phyloP scores from a whole-genome alignment of 768 basidiomycete genomes.

The Lactifluus rugatus region DNA sequence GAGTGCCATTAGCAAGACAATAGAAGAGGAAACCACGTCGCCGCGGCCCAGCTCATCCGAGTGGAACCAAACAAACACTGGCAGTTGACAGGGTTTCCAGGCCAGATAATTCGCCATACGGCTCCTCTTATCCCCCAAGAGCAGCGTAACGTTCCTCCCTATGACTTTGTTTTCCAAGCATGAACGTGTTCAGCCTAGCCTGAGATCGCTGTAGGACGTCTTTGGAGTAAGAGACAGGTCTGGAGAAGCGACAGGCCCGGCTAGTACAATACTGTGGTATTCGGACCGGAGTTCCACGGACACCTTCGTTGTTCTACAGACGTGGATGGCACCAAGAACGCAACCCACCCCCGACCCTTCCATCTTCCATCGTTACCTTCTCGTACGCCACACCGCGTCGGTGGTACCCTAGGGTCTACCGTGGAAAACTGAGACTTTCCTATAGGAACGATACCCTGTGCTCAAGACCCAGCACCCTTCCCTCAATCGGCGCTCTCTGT shows the following conservation, averaged over 20 bases:
- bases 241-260: too few relatives aligned
- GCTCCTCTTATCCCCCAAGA: neutral
- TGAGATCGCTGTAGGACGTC: too few relatives aligned
- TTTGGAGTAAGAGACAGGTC: too few relatives aligned
- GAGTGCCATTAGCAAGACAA: neutral
- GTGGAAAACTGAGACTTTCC: neutral
- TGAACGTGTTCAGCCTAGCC: too few relatives aligned
- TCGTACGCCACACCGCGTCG: neutral
- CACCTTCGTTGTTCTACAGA: too few relatives aligned
- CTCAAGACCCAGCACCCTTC: neutral
- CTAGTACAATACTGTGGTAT: too few relatives aligned
- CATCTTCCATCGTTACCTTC: slow-evolving; percentile 2
- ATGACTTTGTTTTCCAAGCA: too few relatives aligned
- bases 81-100: too few relatives aligned
- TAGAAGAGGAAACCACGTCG: neutral
- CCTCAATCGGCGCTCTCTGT: neutral
- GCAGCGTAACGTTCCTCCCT: neutral
- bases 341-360: neutral
- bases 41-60: neutral
- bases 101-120: neutral
- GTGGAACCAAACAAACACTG: neutral
- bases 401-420: neutral
- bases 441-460: slow-evolving; percentile 5
- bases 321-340: neutral
- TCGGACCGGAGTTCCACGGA: neutral